Evolutionary conservation across 305 asterid species (phyloP).

Genomic region (Solanum hybrid): DNA sequence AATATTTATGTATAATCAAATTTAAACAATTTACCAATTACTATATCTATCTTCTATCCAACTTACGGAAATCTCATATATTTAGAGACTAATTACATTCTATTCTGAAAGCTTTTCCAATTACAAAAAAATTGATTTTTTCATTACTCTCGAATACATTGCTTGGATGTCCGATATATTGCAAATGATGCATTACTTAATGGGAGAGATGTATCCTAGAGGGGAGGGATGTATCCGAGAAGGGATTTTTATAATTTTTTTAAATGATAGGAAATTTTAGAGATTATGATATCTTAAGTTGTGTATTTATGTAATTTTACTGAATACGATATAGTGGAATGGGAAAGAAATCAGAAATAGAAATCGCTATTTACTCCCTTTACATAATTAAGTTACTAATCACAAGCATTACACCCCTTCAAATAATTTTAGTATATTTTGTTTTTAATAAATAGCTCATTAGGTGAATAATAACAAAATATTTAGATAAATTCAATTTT

Average conservation of each 20-base stretch:
- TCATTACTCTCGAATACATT: too few relatives aligned
- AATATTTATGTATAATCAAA: neutral
- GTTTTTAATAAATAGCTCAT: neutral
- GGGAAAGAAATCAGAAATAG: neutral
- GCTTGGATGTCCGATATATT: too few relatives aligned
- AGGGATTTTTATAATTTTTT: too few relatives aligned
- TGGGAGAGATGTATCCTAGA: neutral
- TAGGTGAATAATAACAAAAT: neutral
- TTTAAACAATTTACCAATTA: neutral
- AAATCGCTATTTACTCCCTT: neutral
- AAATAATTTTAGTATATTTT: neutral
- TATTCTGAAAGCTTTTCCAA: too few relatives aligned
- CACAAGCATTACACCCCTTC: neutral
- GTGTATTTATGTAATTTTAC: neutral
- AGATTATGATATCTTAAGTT: too few relatives aligned
- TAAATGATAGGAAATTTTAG: too few relatives aligned
- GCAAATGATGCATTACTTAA: neutral
- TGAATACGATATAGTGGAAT: neutral
- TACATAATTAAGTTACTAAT: neutral
- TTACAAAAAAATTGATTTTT: rapidly evolving
- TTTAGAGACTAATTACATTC: too few relatives aligned
- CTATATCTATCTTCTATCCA: neutral
- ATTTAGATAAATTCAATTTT: neutral
- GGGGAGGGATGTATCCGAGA: neutral
- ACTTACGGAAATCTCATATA: too few relatives aligned